These are phyloP conservation scores for Pseudogymnoascus pannorum DNA, from an alignment of 2,329 filamentous ascomycete species.

Conservation along the genomic window DNA sequence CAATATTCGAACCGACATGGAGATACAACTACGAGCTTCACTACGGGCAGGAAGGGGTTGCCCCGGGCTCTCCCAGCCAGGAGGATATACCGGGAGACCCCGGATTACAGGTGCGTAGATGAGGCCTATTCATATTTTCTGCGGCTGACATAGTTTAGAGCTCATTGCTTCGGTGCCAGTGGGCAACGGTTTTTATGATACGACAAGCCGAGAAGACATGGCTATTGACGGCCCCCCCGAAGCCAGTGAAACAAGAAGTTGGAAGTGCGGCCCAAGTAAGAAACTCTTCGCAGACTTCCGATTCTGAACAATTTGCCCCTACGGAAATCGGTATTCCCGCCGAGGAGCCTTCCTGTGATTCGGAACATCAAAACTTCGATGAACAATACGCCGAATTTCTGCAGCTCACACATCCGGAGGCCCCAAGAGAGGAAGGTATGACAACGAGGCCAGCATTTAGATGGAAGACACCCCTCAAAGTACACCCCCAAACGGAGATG, in stretches of 20 bases:
- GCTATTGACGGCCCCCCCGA: not conserved
- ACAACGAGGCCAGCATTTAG: not conserved
- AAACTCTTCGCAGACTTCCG: not conserved
- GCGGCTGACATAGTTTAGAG: not conserved
- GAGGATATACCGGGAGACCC: not conserved
- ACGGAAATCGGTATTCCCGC: not conserved
- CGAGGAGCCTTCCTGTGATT: not conserved
- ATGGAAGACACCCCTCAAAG: not conserved
- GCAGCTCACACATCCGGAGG: not conserved
- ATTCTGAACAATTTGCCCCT: not conserved
- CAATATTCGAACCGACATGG: slow-evolving; percentile 25
- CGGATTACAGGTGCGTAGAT: not conserved
- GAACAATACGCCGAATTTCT: slow-evolving; percentile 15
- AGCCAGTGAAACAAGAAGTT: not conserved
- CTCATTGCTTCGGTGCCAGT: slow-evolving; percentile 4
- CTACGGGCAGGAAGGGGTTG: not conserved
- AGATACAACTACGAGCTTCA: slow-evolving; percentile 10
- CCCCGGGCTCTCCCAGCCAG: not conserved
- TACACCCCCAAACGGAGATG: slow-evolving; percentile 14
- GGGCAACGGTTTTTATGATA: slow-evolving; percentile 7
- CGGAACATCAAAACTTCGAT: slow-evolving; percentile 10
- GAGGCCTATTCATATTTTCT: not conserved
- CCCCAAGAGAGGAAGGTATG: not conserved
- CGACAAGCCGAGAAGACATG: slow-evolving; percentile 9
- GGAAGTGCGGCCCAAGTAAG: not conserved